A percentile compares a stretch with the other conserved stretches of the same genome.
Conservation (phyloP, 345 rosid genomes). For the Alliaria petiolata region DNA sequence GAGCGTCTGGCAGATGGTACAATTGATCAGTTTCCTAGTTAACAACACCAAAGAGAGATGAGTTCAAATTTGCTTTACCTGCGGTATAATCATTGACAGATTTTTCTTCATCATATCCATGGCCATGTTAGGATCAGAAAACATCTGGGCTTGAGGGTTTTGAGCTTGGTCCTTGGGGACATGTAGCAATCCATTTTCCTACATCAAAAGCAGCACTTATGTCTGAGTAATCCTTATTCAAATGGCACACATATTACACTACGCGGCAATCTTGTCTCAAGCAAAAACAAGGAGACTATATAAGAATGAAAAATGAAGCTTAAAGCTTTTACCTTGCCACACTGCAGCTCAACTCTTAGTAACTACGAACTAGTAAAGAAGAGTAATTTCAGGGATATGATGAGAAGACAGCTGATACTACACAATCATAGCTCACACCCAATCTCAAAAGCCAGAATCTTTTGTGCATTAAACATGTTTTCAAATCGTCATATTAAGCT, state of each 20-base stretch:
- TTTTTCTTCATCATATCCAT: constrained; percentile 99
- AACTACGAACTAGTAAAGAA: not conserved
- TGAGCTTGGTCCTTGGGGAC: constrained; percentile 83
- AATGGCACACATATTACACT: not conserved
- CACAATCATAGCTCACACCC: not conserved
- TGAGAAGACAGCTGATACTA: not conserved
- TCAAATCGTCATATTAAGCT: not conserved
- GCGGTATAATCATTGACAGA: constrained; percentile 94
- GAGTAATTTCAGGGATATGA: not conserved
- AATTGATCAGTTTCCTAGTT: constrained; percentile 10
- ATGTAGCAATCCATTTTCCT: constrained; percentile 85
- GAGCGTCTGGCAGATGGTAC: constrained; percentile 58
- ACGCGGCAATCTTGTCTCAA: not conserved
- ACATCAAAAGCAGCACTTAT: constrained; percentile 2
- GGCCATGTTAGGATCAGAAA: constrained; percentile 98
- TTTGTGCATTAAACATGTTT: constrained; percentile 1
- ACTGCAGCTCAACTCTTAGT: not conserved
- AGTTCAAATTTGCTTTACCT: constrained; percentile 43
- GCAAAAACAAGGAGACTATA: not conserved
- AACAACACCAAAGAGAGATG: not conserved
- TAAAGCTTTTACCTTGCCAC: not conserved
- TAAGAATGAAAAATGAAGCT: not conserved
- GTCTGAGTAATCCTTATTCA: not conserved
- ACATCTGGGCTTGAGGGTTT: constrained; percentile 92
- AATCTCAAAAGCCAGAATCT: not conserved